These are phyloP conservation scores for Colletotrichum abscissum DNA, from an alignment of 2,329 filamentous ascomycete species.

Conservation along the genomic window DNA sequence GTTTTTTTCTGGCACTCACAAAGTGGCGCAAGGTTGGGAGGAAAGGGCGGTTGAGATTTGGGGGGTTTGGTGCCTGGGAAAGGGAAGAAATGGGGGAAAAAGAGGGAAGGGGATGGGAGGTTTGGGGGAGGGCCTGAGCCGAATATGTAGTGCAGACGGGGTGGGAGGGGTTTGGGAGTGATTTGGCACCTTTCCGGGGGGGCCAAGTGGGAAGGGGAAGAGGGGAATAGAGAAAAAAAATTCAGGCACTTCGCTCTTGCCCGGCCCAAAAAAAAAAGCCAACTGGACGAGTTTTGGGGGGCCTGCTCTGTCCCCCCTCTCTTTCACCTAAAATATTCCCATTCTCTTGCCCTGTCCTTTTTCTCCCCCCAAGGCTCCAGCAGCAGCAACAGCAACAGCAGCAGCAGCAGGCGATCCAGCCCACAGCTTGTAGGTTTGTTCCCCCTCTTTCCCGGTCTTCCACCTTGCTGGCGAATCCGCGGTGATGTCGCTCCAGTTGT, in stretches of 20 bases:
- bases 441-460: not conserved
- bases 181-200: conserved; percentile 29
- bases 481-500: not conserved
- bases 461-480: not conserved
- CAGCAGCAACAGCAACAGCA: not conserved
- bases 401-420: not conserved
- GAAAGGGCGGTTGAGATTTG: conserved; percentile 31
- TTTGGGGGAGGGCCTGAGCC: conserved; percentile 32
- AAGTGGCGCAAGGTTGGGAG: conserved; percentile 41
- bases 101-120: conserved; percentile 41
- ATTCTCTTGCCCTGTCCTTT: not conserved
- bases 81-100: conserved; percentile 33
- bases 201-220: conserved; percentile 40
- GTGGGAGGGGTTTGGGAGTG: conserved; percentile 33
- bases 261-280: conserved; percentile 14
- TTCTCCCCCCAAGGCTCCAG: not conserved
- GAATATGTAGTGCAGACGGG: conserved; percentile 35
- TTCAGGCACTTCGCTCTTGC: conserved; percentile 47
- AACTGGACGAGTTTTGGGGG: not conserved
- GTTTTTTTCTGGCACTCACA: not conserved
- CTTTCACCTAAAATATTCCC: not conserved
- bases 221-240: conserved; percentile 44
- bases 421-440: not conserved
- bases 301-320: not conserved
- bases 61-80: conserved; percentile 28